Evolutionary conservation across 2,329 filamentous ascomycete genomes (phyloP).

Genomic region (Tolypocladium paradoxum): DNA sequence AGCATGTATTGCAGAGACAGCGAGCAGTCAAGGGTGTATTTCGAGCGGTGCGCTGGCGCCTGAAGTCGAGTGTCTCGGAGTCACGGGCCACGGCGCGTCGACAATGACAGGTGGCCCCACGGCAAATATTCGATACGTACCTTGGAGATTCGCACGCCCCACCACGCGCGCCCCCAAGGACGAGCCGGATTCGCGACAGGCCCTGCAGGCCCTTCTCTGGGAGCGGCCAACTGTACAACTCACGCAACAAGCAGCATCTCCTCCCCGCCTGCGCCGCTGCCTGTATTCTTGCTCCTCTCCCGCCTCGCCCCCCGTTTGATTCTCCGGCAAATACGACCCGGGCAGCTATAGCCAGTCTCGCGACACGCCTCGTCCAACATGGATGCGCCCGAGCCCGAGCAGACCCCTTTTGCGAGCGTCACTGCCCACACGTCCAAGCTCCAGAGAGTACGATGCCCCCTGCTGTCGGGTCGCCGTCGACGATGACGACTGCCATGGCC

Average conservation of each 20-base stretch:
- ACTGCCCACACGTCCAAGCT: conserved; percentile 71
- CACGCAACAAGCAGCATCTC: background rate
- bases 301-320: background rate
- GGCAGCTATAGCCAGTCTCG: background rate
- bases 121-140: too few relatives aligned
- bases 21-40: too few relatives aligned
- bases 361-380: conserved; percentile 33
- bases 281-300: background rate
- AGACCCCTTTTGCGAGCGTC: conserved; percentile 86
- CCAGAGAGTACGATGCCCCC: conserved; percentile 47
- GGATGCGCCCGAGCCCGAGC: conserved; percentile 79
- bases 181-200: background rate
- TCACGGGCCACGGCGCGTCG: too few relatives aligned
- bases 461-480: background rate
- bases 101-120: too few relatives aligned
- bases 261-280: background rate
- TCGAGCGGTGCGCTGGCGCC: too few relatives aligned
- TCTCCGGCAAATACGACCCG: background rate
- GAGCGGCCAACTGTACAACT: background rate
- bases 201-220: background rate
- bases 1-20: too few relatives aligned
- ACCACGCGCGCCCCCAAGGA: background rate
- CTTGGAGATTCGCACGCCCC: background rate
- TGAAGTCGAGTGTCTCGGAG: too few relatives aligned
- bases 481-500: background rate